Percentiles rank a stretch among this genome's conserved stretches.
Evolutionary conservation across 192 early-diverging fungal genomes (phyloP).

Genomic region (Helicostylum pulchrum): DNA sequence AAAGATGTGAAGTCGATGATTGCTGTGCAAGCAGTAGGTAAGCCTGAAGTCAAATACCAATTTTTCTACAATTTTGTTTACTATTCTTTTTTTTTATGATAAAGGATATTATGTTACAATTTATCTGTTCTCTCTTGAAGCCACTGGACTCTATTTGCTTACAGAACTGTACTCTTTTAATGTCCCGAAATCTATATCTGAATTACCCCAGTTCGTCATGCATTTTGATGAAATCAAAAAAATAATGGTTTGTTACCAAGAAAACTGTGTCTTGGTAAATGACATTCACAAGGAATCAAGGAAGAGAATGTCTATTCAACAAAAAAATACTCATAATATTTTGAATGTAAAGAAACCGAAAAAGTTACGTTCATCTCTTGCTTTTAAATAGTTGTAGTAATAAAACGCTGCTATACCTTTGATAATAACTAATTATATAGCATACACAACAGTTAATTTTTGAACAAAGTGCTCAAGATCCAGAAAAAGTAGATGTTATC

Average conservation of each 20-base stretch:
- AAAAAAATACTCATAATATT: slow-evolving; percentile 16
- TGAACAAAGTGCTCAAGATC: slow-evolving; percentile 16
- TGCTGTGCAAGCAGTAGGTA: slow-evolving; percentile 6
- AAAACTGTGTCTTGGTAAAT: background rate
- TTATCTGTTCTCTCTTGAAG: slow-evolving; percentile 9
- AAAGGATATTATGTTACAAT: slow-evolving; percentile 12
- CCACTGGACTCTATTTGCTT: background rate
- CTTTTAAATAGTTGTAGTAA: slow-evolving; percentile 18
- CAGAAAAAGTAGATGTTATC: slow-evolving; percentile 13
- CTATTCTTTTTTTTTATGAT: slow-evolving; percentile 1
- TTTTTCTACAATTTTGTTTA: no score
- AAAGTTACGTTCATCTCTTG: slow-evolving; percentile 15
- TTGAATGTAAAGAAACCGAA: slow-evolving; percentile 16
- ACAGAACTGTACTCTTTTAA: slow-evolving; percentile 8
- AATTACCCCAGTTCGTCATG: slow-evolving; percentile 2
- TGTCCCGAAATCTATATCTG: background rate
- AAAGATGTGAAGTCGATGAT: slow-evolving; percentile 2
- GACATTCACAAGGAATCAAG: background rate
- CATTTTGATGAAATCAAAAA: slow-evolving; percentile 1
- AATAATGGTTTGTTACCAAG: background rate
- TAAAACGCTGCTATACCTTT: slow-evolving; percentile 14
- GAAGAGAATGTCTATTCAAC: slow-evolving; percentile 19
- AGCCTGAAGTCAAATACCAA: background rate
- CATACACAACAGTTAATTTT: slow-evolving; percentile 17
- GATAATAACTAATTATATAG: slow-evolving; percentile 17